A percentile compares a stretch with the other conserved stretches of the same genome.
Evolutionary conservation across 148 eudicot species (phyloP).

Genomic region (Gaultheria prostrata): DNA sequence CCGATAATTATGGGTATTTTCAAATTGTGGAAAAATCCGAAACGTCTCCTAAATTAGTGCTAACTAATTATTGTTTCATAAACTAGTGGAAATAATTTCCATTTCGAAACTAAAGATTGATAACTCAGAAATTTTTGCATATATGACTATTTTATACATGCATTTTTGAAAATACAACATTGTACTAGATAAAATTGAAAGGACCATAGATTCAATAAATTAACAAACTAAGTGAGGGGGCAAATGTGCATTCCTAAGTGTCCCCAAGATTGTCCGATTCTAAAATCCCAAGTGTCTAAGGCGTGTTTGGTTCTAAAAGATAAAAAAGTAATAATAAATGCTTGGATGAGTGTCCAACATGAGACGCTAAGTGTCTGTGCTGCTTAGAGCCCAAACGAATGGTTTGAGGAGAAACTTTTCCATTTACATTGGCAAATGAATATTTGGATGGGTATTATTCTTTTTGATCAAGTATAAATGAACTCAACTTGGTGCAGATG

Average conservation of each 20-base stretch:
- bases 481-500: constrained; percentile 45
- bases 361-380: not conserved
- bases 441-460: not conserved
- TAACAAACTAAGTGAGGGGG: not conserved
- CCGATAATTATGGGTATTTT: too few species aligned
- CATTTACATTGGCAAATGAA: not conserved
- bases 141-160: not conserved
- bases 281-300: not conserved
- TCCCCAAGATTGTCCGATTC: not conserved
- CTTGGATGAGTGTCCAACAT: not conserved
- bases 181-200: not conserved
- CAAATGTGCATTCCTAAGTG: not conserved
- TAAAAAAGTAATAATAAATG: not conserved
- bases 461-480: not conserved
- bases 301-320: not conserved
- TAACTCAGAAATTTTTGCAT: too few species aligned
- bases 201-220: not conserved
- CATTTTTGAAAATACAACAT: not conserved
- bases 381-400: not conserved
- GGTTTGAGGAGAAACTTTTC: not conserved
- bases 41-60: too few species aligned
- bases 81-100: too few species aligned
- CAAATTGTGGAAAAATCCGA: too few species aligned
- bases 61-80: too few species aligned
- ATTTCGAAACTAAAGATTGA: too few species aligned